Evolutionary conservation across 2,329 filamentous ascomycete species (phyloP).

Genomic region (Neonectria sp.): DNA sequence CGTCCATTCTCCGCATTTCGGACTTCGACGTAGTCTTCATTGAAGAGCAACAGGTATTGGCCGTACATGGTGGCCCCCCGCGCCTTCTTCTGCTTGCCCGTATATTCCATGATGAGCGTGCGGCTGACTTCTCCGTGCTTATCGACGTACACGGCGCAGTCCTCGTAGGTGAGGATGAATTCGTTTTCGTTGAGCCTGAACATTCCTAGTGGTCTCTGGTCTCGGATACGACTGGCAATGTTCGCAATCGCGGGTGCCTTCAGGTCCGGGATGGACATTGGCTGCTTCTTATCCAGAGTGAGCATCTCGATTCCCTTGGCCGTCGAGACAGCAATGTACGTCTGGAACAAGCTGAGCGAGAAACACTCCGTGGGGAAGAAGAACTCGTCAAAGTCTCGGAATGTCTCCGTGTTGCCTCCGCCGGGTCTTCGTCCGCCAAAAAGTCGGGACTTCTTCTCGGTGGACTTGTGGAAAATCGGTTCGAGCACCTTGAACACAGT

Average conservation of each 20-base stretch:
- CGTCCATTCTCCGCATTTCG: conserved; percentile 96
- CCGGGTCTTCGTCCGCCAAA: conserved; percentile 72
- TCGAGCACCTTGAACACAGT: conserved; percentile 98
- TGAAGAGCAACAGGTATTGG: conserved; percentile 92
- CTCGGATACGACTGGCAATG: conserved; percentile 86
- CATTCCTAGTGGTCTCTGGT: conserved; percentile 93
- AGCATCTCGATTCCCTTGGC: conserved; percentile 95
- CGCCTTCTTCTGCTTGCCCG: conserved; percentile 86
- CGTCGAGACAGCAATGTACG: conserved; percentile 91
- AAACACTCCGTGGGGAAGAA: conserved; percentile 97
- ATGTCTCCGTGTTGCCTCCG: conserved; percentile 88
- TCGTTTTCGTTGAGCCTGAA: conserved; percentile 94
- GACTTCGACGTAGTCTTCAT: conserved; percentile 97
- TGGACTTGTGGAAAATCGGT: conserved; percentile 93
- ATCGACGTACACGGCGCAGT: conserved; percentile 97
- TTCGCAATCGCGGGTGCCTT: conserved; percentile 83
- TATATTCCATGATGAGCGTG: conserved; percentile 98
- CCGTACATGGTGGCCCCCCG: conserved; percentile 90
- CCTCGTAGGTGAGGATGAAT: conserved; percentile 94
- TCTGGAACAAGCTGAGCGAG: conserved; percentile 96
- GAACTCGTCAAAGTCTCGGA: conserved; percentile 98
- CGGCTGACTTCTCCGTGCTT: conserved; percentile 97
- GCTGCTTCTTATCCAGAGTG: conserved; percentile 96
- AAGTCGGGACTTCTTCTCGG: conserved; percentile 83
- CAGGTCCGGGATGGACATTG: conserved; percentile 93